Evolutionary conservation across 768 basidiomycete species (phyloP).

Genomic region (Exsudoporus frostii): DNA sequence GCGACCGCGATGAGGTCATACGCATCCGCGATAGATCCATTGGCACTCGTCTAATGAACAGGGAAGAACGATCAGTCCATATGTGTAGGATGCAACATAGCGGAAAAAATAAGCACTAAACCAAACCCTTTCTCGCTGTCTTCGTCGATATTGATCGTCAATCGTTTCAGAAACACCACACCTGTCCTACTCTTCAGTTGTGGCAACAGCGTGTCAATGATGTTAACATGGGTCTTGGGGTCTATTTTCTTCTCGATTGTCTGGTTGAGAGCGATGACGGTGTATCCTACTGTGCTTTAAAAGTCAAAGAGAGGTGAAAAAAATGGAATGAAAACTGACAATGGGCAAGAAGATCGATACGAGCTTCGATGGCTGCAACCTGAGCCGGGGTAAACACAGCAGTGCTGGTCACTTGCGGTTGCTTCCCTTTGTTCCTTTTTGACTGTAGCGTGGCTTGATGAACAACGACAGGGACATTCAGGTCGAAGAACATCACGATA

Average conservation of each 20-base stretch:
- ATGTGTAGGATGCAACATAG: not conserved
- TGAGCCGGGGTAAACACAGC: constrained; percentile 52
- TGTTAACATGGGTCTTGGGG: constrained; percentile 64
- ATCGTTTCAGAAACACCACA: constrained; percentile 64
- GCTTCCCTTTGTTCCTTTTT: constrained; percentile 31
- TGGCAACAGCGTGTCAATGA: constrained; percentile 54
- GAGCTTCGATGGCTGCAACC: constrained; percentile 54
- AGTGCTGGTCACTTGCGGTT: constrained; percentile 33
- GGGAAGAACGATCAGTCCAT: not conserved
- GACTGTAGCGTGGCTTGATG: constrained; percentile 16
- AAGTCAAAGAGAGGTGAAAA: not conserved
- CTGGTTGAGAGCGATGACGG: constrained; percentile 75
- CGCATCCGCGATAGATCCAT: constrained; percentile 51
- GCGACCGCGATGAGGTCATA: constrained; percentile 79
- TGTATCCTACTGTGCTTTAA: constrained; percentile 71
- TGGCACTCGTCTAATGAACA: constrained; percentile 63
- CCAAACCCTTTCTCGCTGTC: constrained; percentile 87
- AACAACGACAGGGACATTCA: constrained; percentile 53
- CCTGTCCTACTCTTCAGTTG: constrained; percentile 57
- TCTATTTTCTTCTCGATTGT: constrained; percentile 70
- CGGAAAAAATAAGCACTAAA: constrained; percentile 45
- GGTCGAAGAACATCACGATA: constrained; percentile 58
- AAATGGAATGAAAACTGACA: constrained; percentile 42
- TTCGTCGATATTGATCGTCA: constrained; percentile 79
- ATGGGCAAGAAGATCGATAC: constrained; percentile 68